Evolutionary conservation across 805 yeast genomes (phyloP).

Genomic region (Jamesozyma gamospora): DNA sequence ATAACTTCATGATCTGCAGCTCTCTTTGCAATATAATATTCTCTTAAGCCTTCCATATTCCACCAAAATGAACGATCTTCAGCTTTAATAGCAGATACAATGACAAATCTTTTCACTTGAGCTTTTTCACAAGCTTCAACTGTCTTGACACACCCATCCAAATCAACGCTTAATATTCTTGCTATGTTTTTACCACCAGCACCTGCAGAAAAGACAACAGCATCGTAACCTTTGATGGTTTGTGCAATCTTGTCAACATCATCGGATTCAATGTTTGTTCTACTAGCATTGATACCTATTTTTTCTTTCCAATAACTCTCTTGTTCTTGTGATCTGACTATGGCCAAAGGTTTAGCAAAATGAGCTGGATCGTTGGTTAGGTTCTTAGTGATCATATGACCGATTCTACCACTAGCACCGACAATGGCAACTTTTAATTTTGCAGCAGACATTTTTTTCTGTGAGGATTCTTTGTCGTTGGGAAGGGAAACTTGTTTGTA

Average conservation of each 20-base stretch:
- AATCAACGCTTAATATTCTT: conserved; percentile 41
- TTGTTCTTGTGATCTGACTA: conserved; percentile 40
- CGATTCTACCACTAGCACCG: conserved; percentile 60
- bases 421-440: conserved; percentile 35
- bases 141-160: conserved; percentile 50
- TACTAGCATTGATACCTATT: conserved; percentile 30
- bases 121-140: conserved; percentile 43
- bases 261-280: conserved; percentile 33
- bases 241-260: conserved; percentile 28
- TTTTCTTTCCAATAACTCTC: conserved; percentile 30
- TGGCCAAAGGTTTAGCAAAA: conserved; percentile 33
- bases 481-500: too few relatives aligned
- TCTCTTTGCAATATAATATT: conserved; percentile 51
- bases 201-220: conserved; percentile 43
- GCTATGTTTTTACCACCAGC: conserved; percentile 46
- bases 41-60: conserved; percentile 26
- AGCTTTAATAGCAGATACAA: conserved; percentile 48
- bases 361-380: conserved; percentile 18
- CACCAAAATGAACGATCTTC: conserved; percentile 38
- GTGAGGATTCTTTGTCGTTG: too few relatives aligned
- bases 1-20: conserved; percentile 44
- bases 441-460: not conserved
- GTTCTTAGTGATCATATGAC: conserved; percentile 35
- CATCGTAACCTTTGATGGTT: conserved; percentile 38
- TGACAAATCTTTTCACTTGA: conserved; percentile 35